Evolutionary conservation across 176 grass and related monocot genomes (phyloP).

Genomic region (Neostapfia colusana): DNA sequence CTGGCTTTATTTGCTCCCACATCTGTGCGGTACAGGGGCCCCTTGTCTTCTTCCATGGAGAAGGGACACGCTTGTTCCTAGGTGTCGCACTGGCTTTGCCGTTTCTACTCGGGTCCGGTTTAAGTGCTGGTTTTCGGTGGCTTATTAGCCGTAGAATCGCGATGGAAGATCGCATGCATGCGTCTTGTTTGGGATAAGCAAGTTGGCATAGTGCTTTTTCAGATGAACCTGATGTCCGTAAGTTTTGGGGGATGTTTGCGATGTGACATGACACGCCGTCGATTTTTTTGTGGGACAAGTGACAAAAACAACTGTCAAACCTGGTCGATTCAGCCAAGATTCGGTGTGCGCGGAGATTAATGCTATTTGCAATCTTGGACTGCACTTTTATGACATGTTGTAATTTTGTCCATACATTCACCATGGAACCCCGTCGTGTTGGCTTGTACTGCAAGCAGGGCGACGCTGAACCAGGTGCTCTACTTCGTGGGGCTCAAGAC

Average conservation of each 20-base stretch:
- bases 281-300: not conserved
- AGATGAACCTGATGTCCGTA: not conserved
- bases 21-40: constrained; percentile 35
- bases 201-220: not conserved
- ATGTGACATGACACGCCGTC: not conserved
- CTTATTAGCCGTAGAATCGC: not conserved
- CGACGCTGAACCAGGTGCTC: constrained; percentile 76
- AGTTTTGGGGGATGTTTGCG: not conserved
- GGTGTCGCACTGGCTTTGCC: constrained; percentile 11
- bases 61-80: constrained; percentile 27
- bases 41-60: not conserved
- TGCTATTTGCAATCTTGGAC: no score
- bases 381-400: not conserved
- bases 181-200: not conserved
- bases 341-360: no score
- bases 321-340: not conserved
- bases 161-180: not conserved
- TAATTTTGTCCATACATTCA: not conserved
- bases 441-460: constrained; percentile 30
- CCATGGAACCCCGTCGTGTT: not conserved
- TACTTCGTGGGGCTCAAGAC: constrained; percentile 82
- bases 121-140: not conserved
- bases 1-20: not conserved
- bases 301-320: not conserved
- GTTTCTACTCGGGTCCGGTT: not conserved